These are phyloP conservation scores for Chytridiales sp. DNA, from an alignment of 371 early-diverging fungal genomes.

Conservation along the genomic window DNA sequence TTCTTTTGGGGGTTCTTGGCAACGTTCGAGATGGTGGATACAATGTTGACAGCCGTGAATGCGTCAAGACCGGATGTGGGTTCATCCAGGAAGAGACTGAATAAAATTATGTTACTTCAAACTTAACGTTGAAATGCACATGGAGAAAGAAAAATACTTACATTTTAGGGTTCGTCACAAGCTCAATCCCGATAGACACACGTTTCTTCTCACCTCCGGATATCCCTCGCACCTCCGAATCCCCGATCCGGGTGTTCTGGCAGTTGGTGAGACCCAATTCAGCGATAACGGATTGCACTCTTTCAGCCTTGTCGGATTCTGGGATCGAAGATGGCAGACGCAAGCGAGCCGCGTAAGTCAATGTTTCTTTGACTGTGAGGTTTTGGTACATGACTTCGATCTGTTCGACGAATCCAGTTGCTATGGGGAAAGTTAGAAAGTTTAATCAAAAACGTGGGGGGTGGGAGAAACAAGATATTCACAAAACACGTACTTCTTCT, in stretches of 20 bases:
- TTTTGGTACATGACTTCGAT: slow-evolving; percentile 75
- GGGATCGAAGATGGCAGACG: slow-evolving; percentile 64
- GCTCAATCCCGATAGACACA: slow-evolving; percentile 88
- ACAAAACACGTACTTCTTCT: slow-evolving; percentile 39
- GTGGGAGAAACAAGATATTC: slow-evolving; percentile 8
- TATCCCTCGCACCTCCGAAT: slow-evolving; percentile 30
- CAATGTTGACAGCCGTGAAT: slow-evolving; percentile 73
- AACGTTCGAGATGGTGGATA: slow-evolving; percentile 52
- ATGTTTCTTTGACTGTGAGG: slow-evolving; percentile 84
- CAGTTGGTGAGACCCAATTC: slow-evolving; percentile 69
- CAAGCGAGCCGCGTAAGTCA: slow-evolving; percentile 81
- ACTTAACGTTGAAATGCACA: too few species aligned
- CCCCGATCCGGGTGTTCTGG: slow-evolving; percentile 69
- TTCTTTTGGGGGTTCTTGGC: slow-evolving; percentile 37
- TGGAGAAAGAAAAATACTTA: slow-evolving; percentile 55
- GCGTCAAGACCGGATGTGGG: slow-evolving; percentile 77
- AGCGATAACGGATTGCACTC: slow-evolving; percentile 66
- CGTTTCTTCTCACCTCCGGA: slow-evolving; percentile 90
- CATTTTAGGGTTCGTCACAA: slow-evolving; percentile 63
- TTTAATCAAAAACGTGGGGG: background rate
- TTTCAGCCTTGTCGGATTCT: slow-evolving; percentile 49
- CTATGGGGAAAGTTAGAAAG: too few species aligned
- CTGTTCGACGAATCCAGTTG: slow-evolving; percentile 82
- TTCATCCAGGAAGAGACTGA: slow-evolving; percentile 74
- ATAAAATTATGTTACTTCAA: slow-evolving; percentile 38